Conservation (phyloP, 495 filamentous ascomycete species). For the Trichoderma orchidacearum region DNA sequence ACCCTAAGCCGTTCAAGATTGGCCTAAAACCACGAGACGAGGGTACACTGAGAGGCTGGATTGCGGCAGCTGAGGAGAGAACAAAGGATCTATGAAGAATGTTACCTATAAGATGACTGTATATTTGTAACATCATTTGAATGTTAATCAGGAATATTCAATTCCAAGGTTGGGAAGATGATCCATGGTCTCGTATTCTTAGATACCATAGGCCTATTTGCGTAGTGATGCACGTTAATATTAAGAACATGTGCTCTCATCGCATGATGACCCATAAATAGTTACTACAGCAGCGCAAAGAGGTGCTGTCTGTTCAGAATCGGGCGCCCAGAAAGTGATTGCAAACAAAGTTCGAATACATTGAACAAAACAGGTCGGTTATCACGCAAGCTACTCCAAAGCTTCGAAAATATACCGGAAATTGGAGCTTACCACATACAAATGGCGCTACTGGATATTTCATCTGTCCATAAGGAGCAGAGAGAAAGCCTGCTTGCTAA, state of each 20-base stretch:
- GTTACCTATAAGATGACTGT: not conserved
- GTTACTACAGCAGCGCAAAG: conserved; percentile 18
- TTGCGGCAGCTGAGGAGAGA: conserved; percentile 41
- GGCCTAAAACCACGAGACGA: conserved; percentile 36
- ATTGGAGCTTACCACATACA: conserved; percentile 37
- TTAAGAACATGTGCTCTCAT: too few species aligned
- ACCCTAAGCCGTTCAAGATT: conserved; percentile 57
- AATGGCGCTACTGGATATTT: not conserved
- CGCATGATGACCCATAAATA: too few species aligned
- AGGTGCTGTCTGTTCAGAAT: conserved; percentile 12
- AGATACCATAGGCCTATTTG: too few species aligned
- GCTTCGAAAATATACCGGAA: conserved; percentile 44
- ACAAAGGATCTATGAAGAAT: conserved; percentile 37
- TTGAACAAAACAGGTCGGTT: conserved; percentile 49
- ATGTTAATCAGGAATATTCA: too few species aligned
- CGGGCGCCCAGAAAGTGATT: conserved; percentile 10
- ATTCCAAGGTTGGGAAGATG: not conserved
- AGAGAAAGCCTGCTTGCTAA: not conserved
- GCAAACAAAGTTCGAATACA: conserved; percentile 26
- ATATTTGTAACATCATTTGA: not conserved
- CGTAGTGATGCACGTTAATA: too few species aligned
- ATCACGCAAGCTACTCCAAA: conserved; percentile 31
- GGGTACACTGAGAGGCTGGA: conserved; percentile 32
- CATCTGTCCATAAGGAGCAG: conserved; percentile 6
- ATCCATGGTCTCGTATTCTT: too few species aligned